These are phyloP conservation scores for Solanum chiquidenum DNA, from an alignment of 257 asterid genomes.

Conservation along the genomic window DNA sequence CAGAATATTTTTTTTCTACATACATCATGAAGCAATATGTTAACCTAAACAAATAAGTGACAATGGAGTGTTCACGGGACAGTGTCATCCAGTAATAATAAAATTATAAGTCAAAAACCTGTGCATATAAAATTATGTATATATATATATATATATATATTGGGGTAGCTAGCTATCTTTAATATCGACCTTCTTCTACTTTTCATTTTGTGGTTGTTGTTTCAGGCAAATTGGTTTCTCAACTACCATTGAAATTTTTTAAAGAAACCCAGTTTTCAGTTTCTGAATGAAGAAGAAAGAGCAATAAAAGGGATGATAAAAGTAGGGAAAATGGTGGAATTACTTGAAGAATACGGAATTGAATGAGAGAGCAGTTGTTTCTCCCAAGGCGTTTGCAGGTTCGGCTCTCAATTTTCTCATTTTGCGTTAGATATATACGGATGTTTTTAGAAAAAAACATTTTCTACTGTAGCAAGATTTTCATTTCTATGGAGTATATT, in stretches of 20 bases:
- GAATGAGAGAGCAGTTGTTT: constrained; percentile 35
- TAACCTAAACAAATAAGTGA: neutral
- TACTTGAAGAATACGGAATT: constrained; percentile 57
- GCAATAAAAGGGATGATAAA: constrained; percentile 37
- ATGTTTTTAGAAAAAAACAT: too few relatives aligned
- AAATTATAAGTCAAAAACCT: neutral
- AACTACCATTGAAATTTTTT: neutral
- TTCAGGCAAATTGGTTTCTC: neutral
- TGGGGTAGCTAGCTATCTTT: neutral
- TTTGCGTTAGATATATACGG: too few relatives aligned
- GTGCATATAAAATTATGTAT: neutral
- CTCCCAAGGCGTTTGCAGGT: constrained; percentile 22
- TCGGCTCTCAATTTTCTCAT: neutral
- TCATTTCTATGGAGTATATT: too few relatives aligned
- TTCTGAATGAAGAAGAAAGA: neutral
- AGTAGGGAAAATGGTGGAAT: constrained; percentile 57
- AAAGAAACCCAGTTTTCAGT: neutral
- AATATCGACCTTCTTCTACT: neutral
- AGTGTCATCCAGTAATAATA: neutral
- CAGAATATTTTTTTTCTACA: too few relatives aligned
- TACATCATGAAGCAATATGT: neutral
- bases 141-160: neutral
- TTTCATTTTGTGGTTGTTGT: neutral
- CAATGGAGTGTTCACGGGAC: neutral
- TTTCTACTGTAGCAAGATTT: neutral